Evolutionary conservation across 2,329 filamentous ascomycete genomes (phyloP), one percentile per base, ranked within the genome.

Genomic region (Sordariomycetes sp.): DNA sequence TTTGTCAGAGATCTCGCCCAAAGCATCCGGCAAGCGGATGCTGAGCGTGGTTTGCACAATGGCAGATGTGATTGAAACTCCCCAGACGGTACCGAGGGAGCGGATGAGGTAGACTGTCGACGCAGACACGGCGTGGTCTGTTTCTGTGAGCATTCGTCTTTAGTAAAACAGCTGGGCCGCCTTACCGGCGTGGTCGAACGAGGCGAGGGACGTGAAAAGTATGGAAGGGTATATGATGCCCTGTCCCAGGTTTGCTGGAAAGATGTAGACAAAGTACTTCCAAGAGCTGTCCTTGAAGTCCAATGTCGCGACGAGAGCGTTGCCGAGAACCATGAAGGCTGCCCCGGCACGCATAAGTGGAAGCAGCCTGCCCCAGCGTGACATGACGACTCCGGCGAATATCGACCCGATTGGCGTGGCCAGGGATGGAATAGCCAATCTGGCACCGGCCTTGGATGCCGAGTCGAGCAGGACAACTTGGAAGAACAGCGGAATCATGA

Each of bases 401-500:
- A 79, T 56, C 6, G 72, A 74, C 1, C 73, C 72, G 33, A 70
- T 48, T 3, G 75, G 75, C 0, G 69, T 69, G 0, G 71, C 75
- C 8, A 82, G 47, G 0, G 76, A 79, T 2, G 79, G 74, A 2
- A 78, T 69, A 0, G 76, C 69, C 6, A 85, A 68, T 2, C 79
- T 70, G 6, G 75, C 66, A 1, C 80, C 79, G 1, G 80, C 79
- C 11, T 66, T 64, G 0, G 78, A 76, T 0, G 80, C 72, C 0
- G 73, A 73, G 39, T 82, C 77, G 3, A 74, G 55, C 3, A 80
- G 64, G 6, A 82, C 75, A 0, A 74, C 74, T 44, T 82, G 78
- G 48, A 82, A 85, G 57, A 80, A 84, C 5, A 85, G 58, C 0
- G 81, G 81, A 1, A 80, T 66, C 46, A 80, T 79, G 57, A 85